A percentile compares a stretch with the other conserved stretches of the same genome.
Evolutionary conservation across 768 basidiomycete species (phyloP).

Genomic region (Paxillus ammoniavirescens): DNA sequence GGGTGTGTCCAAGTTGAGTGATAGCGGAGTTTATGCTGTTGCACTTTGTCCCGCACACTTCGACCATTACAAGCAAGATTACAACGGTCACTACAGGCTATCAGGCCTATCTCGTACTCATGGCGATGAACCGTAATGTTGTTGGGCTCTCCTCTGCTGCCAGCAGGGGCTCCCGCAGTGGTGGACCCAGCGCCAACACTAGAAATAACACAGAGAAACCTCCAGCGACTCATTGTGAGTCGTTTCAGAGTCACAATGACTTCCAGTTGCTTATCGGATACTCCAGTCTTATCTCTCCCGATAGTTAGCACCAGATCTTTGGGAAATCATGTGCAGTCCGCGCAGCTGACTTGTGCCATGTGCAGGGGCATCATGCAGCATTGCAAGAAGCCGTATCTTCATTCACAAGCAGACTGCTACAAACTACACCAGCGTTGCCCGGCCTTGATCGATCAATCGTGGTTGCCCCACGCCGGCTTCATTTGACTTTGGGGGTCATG

Average conservation of each 20-base stretch:
- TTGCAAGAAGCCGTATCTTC: constrained; percentile 36
- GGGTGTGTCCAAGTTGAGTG: background rate
- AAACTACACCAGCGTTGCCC: constrained; percentile 25
- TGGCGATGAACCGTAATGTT: constrained; percentile 1
- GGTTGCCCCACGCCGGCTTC: constrained; percentile 55
- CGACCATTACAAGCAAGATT: no score
- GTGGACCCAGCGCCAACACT: background rate
- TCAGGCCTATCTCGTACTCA: background rate
- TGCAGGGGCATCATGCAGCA: constrained; percentile 39
- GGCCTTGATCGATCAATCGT: constrained; percentile 65
- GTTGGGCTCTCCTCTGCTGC: constrained; percentile 10
- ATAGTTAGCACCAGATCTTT: constrained; percentile 32
- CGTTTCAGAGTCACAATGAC: background rate
- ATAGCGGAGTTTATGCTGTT: background rate
- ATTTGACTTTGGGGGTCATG: constrained; percentile 78
- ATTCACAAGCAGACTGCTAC: constrained; percentile 34
- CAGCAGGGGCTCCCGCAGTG: constrained; percentile 6
- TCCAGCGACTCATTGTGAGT: constrained; percentile 28
- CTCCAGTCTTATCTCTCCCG: constrained; percentile 30
- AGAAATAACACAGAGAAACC: constrained; percentile 4
- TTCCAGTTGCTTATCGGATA: background rate
- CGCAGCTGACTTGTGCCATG: background rate
- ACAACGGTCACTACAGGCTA: constrained; percentile 9
- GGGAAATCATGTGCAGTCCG: constrained; percentile 10
- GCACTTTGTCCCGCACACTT: background rate